Evolutionary conservation across 2,329 filamentous ascomycete species (phyloP).

Genomic region (Aspergillus caelatus): DNA sequence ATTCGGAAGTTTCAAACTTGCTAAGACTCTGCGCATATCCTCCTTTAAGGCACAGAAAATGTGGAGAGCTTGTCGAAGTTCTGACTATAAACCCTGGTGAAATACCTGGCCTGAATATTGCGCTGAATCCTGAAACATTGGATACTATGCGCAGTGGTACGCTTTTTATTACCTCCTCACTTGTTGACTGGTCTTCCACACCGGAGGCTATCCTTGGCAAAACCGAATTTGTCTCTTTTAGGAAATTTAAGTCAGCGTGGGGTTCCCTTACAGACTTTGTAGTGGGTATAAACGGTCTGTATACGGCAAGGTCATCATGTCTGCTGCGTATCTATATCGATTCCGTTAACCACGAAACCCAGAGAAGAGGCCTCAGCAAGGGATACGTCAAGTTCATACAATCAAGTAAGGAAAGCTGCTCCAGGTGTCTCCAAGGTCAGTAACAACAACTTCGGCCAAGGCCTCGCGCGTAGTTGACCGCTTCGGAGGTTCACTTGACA

Average conservation of each 20-base stretch:
- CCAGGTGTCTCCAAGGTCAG: conserved; percentile 78
- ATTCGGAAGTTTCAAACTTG: conserved; percentile 68
- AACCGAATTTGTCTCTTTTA: conserved; percentile 71
- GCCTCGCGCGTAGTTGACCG: conserved; percentile 72
- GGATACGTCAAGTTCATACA: conserved; percentile 53
- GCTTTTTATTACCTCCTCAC: conserved; percentile 38
- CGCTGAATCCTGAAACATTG: conserved; percentile 71
- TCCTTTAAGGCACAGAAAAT: conserved; percentile 72
- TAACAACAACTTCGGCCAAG: conserved; percentile 77
- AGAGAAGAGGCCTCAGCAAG: neutral
- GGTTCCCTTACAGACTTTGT: conserved; percentile 16
- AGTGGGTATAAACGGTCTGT: conserved; percentile 70
- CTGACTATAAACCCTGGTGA: conserved; percentile 83
- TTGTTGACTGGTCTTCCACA: conserved; percentile 48
- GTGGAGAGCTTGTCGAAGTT: conserved; percentile 74
- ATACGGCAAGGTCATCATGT: conserved; percentile 82
- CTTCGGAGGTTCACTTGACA: conserved; percentile 72
- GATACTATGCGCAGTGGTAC: conserved; percentile 46
- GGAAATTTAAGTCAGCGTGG: conserved; percentile 63
- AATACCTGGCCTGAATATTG: conserved; percentile 78
- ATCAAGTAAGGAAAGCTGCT: conserved; percentile 77
- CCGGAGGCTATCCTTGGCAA: conserved; percentile 62
- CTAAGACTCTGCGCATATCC: conserved; percentile 71
- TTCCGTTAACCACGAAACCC: neutral
- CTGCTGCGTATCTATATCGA: conserved; percentile 70